Conservation (phyloP, 1,284 basidiomycete genomes). For the Ceratobasidium sp. region DNA sequence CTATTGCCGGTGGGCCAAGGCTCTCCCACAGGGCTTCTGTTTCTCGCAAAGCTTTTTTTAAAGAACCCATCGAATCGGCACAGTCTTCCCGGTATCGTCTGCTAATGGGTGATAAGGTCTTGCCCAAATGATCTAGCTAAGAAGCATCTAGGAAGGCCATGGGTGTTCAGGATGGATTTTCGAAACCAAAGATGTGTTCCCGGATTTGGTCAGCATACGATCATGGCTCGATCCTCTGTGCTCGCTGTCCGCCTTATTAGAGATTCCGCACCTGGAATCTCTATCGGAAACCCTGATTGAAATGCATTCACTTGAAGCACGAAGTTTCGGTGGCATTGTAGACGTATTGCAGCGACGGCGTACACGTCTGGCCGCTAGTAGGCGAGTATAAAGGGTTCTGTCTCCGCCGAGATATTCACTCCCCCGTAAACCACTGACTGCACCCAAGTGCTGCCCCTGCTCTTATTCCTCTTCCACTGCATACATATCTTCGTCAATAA, state of each 20-base stretch:
- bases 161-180: constrained; percentile 24
- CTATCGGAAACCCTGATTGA: constrained; percentile 43
- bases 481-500: background rate
- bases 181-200: constrained; percentile 41
- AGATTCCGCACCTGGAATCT: constrained; percentile 32
- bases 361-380: constrained; percentile 22
- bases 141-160: constrained; percentile 36
- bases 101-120: constrained; percentile 42
- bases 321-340: constrained; percentile 18
- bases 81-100: constrained; percentile 27
- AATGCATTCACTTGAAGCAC: constrained; percentile 41
- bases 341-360: constrained; percentile 29
- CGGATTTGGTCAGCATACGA: constrained; percentile 30
- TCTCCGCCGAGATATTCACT: constrained; percentile 34
- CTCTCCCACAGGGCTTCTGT: constrained; percentile 39
- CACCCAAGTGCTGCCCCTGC: background rate
- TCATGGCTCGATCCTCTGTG: constrained; percentile 35
- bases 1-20: constrained; percentile 35
- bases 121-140: constrained; percentile 24
- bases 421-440: constrained; percentile 25
- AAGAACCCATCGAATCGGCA: constrained; percentile 13
- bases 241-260: constrained; percentile 35
- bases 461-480: too few relatives aligned
- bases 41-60: constrained; percentile 41
- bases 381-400: constrained; percentile 20